Percentiles rank a stretch among this genome's conserved stretches.
Conservation (phyloP, 352 stramenopile genomes). For the Peronospora belbahrii region DNA sequence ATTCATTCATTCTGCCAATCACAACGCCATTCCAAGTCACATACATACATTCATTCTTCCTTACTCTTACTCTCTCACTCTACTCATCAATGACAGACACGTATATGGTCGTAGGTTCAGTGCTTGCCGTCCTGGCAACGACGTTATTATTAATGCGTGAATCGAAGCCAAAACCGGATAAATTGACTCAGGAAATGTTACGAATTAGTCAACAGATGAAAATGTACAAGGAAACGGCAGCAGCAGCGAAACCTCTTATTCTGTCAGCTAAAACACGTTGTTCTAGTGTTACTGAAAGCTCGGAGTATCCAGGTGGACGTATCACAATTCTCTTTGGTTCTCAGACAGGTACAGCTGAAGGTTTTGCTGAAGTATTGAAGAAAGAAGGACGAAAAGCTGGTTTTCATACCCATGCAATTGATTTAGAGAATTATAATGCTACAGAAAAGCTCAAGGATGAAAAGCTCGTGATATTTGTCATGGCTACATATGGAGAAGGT, state of each 20-base stretch:
- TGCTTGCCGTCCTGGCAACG: constrained; percentile 58
- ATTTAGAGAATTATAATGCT: constrained; percentile 93
- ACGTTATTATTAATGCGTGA: constrained; percentile 54
- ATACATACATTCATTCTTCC: no score
- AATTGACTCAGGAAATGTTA: constrained; percentile 58
- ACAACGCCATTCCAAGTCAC: no score
- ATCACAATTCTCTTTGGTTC: constrained; percentile 94
- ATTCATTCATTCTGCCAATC: not conserved
- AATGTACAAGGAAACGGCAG: constrained; percentile 63
- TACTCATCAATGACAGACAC: constrained; percentile 30
- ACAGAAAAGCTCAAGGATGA: constrained; percentile 38
- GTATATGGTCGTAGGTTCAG: constrained; percentile 60
- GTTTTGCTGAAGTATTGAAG: constrained; percentile 92
- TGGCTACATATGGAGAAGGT: constrained; percentile 97
- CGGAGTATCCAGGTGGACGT: constrained; percentile 46
- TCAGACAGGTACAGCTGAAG: constrained; percentile 96
- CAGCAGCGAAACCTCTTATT: constrained; percentile 21
- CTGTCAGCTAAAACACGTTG: not conserved
- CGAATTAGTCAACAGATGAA: constrained; percentile 76
- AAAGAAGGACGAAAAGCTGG: constrained; percentile 84
- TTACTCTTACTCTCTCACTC: no score
- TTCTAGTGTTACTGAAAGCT: constrained; percentile 28
- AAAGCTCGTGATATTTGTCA: constrained; percentile 88
- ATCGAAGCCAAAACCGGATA: constrained; percentile 49
- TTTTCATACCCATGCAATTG: constrained; percentile 81